Evolutionary conservation across 2,329 filamentous ascomycete species (phyloP).

Genomic region (Boeremia exigua): DNA sequence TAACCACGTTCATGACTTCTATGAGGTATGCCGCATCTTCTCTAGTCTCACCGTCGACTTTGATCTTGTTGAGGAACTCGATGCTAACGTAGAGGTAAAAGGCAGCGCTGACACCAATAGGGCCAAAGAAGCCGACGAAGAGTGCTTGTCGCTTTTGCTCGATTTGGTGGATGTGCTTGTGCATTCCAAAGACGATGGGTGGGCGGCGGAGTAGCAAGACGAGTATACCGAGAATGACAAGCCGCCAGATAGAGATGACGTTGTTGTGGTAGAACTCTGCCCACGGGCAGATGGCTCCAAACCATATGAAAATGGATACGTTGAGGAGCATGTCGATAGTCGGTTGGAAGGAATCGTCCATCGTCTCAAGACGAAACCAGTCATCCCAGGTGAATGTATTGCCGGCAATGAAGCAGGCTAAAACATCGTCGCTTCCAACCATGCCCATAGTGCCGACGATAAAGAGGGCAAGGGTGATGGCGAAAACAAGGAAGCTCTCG

Average conservation of each 20-base stretch:
- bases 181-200: constrained; percentile 75
- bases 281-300: constrained; percentile 78
- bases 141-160: constrained; percentile 74
- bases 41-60: constrained; percentile 65
- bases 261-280: constrained; percentile 68
- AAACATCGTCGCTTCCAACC: constrained; percentile 85
- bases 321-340: constrained; percentile 96
- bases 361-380: constrained; percentile 88
- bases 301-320: constrained; percentile 84
- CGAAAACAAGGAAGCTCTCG: constrained; percentile 87
- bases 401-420: constrained; percentile 91
- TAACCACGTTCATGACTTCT: constrained; percentile 72
- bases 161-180: constrained; percentile 80
- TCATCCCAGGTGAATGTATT: constrained; percentile 88
- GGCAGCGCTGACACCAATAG: constrained; percentile 86
- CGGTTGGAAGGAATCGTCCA: constrained; percentile 90
- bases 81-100: constrained; percentile 86
- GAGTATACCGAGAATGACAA: constrained; percentile 75
- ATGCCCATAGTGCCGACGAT: constrained; percentile 86
- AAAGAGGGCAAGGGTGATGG: constrained; percentile 83
- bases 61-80: constrained; percentile 71
- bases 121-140: constrained; percentile 92
- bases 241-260: constrained; percentile 74
- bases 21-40: constrained; percentile 69
- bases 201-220: constrained; percentile 79